Evolutionary conservation across 805 yeast genomes (phyloP).

Genomic region (Candida qinlingensis): DNA sequence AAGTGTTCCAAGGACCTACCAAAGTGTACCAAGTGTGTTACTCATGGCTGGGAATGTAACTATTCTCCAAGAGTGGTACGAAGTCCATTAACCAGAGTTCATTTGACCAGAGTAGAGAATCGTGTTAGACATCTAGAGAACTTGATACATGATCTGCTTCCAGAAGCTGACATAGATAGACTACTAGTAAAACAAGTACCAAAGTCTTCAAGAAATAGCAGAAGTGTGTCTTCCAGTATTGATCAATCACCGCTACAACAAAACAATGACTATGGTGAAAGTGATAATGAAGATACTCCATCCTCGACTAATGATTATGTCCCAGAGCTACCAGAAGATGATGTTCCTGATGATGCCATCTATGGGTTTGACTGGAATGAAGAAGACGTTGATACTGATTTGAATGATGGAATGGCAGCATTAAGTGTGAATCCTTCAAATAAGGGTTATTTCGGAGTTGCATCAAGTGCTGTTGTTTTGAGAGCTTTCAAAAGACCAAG

Average conservation of each 20-base stretch:
- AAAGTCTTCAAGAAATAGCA: background rate
- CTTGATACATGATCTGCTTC: slow-evolving; percentile 38
- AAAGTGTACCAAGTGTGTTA: slow-evolving; percentile 66
- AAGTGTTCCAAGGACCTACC: slow-evolving; percentile 79
- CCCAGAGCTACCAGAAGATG: slow-evolving; percentile 29
- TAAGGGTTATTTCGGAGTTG: slow-evolving; percentile 62
- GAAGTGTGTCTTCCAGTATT: background rate
- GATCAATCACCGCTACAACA: background rate
- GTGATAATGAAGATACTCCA: background rate
- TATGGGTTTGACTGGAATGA: slow-evolving; percentile 60
- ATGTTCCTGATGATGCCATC: slow-evolving; percentile 39
- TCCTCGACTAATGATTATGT: slow-evolving; percentile 13
- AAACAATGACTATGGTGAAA: background rate
- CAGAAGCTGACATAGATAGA: slow-evolving; percentile 41
- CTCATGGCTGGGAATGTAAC: slow-evolving; percentile 67
- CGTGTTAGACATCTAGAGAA: slow-evolving; percentile 43
- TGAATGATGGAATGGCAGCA: slow-evolving; percentile 63
- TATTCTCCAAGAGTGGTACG: slow-evolving; percentile 76
- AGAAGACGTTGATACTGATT: slow-evolving; percentile 35
- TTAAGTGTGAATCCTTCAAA: slow-evolving; percentile 44
- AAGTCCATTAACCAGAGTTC: slow-evolving; percentile 77
- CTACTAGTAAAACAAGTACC: slow-evolving; percentile 21
- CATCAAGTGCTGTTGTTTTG: slow-evolving; percentile 52
- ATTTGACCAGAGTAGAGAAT: slow-evolving; percentile 70
- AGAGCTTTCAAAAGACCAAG: slow-evolving; percentile 38